These are phyloP conservation scores for Erysimum cheiri DNA, from an alignment of 441 rosid species.

Conservation along the genomic window DNA sequence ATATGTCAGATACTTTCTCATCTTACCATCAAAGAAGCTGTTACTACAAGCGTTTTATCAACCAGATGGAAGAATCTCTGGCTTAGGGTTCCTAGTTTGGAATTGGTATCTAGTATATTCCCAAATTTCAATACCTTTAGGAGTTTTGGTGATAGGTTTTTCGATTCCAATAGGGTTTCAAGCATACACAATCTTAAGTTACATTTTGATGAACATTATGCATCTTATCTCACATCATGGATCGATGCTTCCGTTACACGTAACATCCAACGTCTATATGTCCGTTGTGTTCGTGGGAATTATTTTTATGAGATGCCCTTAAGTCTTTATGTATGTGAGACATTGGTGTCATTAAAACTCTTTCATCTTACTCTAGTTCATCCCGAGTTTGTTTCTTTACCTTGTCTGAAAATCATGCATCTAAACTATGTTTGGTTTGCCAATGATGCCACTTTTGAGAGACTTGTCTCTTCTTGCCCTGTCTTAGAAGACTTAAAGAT, in stretches of 20 bases:
- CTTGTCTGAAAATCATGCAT: neutral
- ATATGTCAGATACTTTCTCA: constrained; percentile 18
- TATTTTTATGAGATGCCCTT: neutral
- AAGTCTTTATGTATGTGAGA: neutral
- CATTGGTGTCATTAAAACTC: neutral
- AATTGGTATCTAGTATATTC: neutral
- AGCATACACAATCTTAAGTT: neutral
- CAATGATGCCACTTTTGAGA: neutral
- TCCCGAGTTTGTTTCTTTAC: neutral
- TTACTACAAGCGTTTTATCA: constrained; percentile 9
- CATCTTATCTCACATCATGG: neutral
- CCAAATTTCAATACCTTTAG: neutral
- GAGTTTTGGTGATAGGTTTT: neutral
- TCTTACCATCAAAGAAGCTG: constrained; percentile 21
- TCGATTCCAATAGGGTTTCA: neutral
- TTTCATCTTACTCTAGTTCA: neutral
- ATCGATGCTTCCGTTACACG: neutral
- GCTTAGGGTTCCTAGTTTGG: neutral
- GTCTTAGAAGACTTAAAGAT: neutral
- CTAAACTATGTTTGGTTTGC: neutral
- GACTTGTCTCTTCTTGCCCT: neutral
- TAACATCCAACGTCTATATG: neutral
- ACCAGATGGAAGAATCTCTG: neutral
- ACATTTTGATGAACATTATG: too few relatives aligned
- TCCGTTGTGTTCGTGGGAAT: neutral